These are phyloP conservation scores for Mitragyna speciosa DNA, from an alignment of 257 asterid genomes.

Conservation along the genomic window DNA sequence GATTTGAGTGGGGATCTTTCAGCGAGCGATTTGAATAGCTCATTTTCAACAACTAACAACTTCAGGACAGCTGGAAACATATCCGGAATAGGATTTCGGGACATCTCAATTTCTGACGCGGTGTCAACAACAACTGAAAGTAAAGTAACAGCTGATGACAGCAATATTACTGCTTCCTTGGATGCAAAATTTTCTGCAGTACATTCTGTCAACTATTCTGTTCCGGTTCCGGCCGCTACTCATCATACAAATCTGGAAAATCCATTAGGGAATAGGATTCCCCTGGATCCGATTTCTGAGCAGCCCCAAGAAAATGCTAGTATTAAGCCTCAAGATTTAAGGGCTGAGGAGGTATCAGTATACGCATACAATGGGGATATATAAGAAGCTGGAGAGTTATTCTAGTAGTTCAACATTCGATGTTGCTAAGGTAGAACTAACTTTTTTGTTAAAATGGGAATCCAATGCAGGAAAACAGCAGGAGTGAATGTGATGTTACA, in stretches of 20 bases:
- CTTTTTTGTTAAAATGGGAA: not conserved
- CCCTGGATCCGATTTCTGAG: not conserved
- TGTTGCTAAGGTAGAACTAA: slow-evolving; percentile 10
- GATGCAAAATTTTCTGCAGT: slow-evolving; percentile 21
- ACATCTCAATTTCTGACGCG: not conserved
- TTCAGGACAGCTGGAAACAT: not conserved
- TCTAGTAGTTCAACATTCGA: too few relatives aligned
- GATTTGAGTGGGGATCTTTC: slow-evolving; percentile 29
- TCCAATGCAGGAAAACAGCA: slow-evolving; percentile 23
- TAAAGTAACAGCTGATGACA: too few relatives aligned
- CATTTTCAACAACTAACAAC: not conserved
- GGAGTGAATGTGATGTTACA: slow-evolving; percentile 50
- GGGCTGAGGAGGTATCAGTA: not conserved
- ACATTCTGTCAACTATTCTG: too few relatives aligned
- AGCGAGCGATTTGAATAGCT: not conserved
- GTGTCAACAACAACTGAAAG: not conserved
- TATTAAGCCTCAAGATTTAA: slow-evolving; percentile 2
- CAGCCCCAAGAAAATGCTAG: too few relatives aligned
- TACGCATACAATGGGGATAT: too few relatives aligned
- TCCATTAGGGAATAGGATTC: not conserved
- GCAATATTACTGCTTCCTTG: not conserved
- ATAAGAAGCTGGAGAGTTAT: too few relatives aligned
- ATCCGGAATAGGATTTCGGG: not conserved
- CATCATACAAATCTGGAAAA: too few relatives aligned
- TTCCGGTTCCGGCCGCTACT: too few relatives aligned